phyloP scores from a whole-genome alignment of 768 basidiomycete genomes.

The Termitomyces heimii region DNA sequence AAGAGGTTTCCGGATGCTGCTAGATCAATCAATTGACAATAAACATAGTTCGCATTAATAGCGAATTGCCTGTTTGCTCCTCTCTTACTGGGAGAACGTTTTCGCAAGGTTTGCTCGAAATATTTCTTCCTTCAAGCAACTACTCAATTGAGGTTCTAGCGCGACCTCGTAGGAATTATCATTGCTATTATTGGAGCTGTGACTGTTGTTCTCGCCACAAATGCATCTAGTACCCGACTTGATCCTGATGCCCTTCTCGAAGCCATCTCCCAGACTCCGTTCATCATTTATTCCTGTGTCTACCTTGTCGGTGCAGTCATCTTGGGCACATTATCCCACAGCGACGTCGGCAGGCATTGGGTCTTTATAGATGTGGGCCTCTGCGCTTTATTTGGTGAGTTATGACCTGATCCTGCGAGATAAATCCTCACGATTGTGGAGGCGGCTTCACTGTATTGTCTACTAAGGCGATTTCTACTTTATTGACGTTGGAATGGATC shows the following conservation, averaged over 20 bases:
- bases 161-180: slow-evolving; percentile 71
- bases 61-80: slow-evolving; percentile 96
- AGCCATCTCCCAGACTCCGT: slow-evolving; percentile 67
- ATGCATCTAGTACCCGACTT: slow-evolving; percentile 64
- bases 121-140: slow-evolving; percentile 7
- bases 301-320: slow-evolving; percentile 53
- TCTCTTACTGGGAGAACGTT: slow-evolving; percentile 73
- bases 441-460: slow-evolving; percentile 94
- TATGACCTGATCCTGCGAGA: background rate
- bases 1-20: slow-evolving; percentile 21
- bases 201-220: slow-evolving; percentile 83
- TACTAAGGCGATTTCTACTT: slow-evolving; percentile 87
- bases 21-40: slow-evolving; percentile 6
- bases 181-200: slow-evolving; percentile 86
- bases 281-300: slow-evolving; percentile 67
- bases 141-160: slow-evolving; percentile 32
- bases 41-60: slow-evolving; percentile 73
- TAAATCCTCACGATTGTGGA: slow-evolving; percentile 17
- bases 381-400: slow-evolving; percentile 76
- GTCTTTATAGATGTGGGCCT: slow-evolving; percentile 86
- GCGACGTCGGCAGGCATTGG: slow-evolving; percentile 51
- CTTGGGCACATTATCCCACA: slow-evolving; percentile 63
- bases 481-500: slow-evolving; percentile 75
- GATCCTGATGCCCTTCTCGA: slow-evolving; percentile 59
- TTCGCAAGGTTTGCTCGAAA: slow-evolving; percentile 54